Conservation (phyloP, 1,139 yeast species). For the Lodderomyces margitis region DNA sequence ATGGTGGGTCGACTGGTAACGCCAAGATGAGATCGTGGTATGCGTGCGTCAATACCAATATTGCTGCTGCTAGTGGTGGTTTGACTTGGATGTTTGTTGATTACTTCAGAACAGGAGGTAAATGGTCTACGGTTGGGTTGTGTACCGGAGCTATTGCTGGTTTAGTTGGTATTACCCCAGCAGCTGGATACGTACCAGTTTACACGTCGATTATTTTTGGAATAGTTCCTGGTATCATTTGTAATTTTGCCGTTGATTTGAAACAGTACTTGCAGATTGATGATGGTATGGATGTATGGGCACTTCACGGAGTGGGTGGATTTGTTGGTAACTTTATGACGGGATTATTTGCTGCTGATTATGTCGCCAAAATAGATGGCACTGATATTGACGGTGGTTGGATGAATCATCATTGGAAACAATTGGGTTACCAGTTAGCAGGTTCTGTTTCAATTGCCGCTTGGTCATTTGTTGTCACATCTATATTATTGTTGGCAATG, state of each 20-base stretch:
- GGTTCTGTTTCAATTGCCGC: constrained; percentile 71
- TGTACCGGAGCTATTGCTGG: constrained; percentile 95
- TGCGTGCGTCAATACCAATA: constrained; percentile 86
- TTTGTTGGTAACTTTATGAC: constrained; percentile 79
- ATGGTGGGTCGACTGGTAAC: constrained; percentile 95
- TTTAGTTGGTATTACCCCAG: constrained; percentile 94
- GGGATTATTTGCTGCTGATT: constrained; percentile 92
- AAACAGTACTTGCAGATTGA: constrained; percentile 74
- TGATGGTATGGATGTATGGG: constrained; percentile 94
- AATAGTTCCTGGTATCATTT: constrained; percentile 68
- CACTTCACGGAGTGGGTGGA: constrained; percentile 94
- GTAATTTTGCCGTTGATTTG: constrained; percentile 83
- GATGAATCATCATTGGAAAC: constrained; percentile 86
- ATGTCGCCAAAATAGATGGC: constrained; percentile 75
- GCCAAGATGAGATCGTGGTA: constrained; percentile 90
- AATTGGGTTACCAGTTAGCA: constrained; percentile 92
- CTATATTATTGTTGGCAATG: constrained; percentile 66
- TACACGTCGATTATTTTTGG: constrained; percentile 88
- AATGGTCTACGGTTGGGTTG: constrained; percentile 93
- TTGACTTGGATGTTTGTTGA: constrained; percentile 92
- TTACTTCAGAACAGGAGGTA: constrained; percentile 81
- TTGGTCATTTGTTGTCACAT: constrained; percentile 80
- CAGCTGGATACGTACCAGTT: constrained; percentile 93
- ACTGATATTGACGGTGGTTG: constrained; percentile 86
- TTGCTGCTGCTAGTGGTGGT: constrained; percentile 92